phyloP scores from a whole-genome alignment of 495 filamentous ascomycete genomes.

The Talaromyces thailandensis region DNA sequence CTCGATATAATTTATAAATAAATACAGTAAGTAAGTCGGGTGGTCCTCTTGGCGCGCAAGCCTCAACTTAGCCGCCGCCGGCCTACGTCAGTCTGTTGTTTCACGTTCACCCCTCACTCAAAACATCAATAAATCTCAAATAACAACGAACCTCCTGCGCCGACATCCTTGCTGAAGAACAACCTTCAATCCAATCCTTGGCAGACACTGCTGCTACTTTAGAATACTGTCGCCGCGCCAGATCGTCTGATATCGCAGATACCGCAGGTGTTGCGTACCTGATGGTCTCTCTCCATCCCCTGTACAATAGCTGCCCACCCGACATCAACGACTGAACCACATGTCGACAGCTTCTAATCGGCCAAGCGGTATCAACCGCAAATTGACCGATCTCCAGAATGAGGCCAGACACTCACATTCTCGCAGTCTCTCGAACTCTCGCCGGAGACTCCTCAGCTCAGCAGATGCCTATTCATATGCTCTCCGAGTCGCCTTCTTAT shows the following conservation, averaged over 20 bases:
- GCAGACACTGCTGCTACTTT: not conserved
- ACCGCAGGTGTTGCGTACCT: not conserved
- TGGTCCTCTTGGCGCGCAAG: not conserved
- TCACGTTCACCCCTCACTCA: constrained; percentile 4
- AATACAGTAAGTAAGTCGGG: not conserved
- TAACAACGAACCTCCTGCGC: not conserved
- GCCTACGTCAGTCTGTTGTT: constrained; percentile 9
- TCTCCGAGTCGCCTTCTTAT: constrained; percentile 82
- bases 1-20: too few relatives aligned
- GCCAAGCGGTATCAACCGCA: constrained; percentile 45
- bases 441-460: constrained; percentile 40
- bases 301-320: not conserved
- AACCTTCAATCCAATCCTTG: not conserved
- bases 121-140: not conserved
- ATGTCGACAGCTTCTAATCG: constrained; percentile 49
- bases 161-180: not conserved
- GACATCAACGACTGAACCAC: constrained; percentile 7
- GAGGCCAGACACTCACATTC: constrained; percentile 35
- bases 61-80: constrained; percentile 1
- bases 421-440: constrained; percentile 42
- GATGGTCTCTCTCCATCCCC: constrained; percentile 4
- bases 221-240: not conserved
- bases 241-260: not conserved
- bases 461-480: constrained; percentile 84
- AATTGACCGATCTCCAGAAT: constrained; percentile 48